These are phyloP conservation scores for Aureobasidium sp. DNA, from an alignment of 2,329 filamentous ascomycete species.

Conservation along the genomic window DNA sequence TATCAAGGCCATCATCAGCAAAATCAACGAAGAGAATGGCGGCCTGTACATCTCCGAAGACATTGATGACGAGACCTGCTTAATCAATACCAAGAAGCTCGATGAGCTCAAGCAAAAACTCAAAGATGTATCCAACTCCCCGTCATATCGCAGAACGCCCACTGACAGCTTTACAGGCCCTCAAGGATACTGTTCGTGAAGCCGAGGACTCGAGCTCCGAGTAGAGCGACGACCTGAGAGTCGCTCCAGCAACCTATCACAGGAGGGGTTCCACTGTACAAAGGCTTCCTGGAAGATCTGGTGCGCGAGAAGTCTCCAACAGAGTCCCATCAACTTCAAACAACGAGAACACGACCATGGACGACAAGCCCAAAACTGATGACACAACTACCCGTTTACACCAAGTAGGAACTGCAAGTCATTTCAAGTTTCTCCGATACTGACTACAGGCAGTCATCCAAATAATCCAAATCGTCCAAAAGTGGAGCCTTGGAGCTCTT, in stretches of 20 bases:
- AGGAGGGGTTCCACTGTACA: not conserved
- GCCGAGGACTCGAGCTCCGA: conserved; percentile 31
- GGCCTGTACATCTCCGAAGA: conserved; percentile 74
- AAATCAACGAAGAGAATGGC: conserved; percentile 57
- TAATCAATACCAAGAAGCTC: conserved; percentile 69
- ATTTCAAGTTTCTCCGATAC: not conserved
- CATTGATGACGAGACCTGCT: conserved; percentile 65
- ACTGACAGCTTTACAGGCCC: conserved; percentile 19
- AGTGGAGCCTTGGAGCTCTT: not conserved
- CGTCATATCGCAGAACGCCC: not conserved
- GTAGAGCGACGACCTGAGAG: conserved; percentile 15
- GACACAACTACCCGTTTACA: not conserved
- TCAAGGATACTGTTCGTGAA: conserved; percentile 31
- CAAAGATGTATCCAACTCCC: conserved; percentile 48
- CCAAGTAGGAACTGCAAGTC: not conserved
- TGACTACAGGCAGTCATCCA: conserved; percentile 3
- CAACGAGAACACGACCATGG: not conserved
- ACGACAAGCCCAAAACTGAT: not conserved
- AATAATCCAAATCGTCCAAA: not conserved
- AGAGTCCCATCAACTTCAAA: not conserved
- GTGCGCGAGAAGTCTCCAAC: no score
- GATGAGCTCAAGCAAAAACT: conserved; percentile 58
- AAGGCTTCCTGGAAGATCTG: no score
- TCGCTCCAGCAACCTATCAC: not conserved
- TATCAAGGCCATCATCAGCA: conserved; percentile 77